Conservation (phyloP, 768 basidiomycete genomes). For the Podaxis pistillaris region DNA sequence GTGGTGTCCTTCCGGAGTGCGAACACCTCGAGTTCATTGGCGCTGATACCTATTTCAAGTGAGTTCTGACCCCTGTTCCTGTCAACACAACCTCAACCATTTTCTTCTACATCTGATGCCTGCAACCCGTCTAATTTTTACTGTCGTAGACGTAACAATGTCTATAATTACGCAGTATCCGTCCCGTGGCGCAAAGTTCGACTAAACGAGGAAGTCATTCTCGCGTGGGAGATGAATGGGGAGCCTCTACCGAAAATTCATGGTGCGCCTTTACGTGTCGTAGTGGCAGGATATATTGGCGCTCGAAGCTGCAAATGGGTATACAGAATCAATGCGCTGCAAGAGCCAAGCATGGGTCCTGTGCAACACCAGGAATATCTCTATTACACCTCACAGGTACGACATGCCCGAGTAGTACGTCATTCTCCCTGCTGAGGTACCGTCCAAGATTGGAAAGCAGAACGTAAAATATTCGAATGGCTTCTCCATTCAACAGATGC, state of each 20-base stretch:
- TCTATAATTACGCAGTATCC: constrained; percentile 43
- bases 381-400: constrained; percentile 48
- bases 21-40: constrained; percentile 56
- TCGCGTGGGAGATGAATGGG: constrained; percentile 55
- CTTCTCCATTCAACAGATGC: constrained; percentile 58
- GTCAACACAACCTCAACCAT: not conserved
- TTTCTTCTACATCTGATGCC: not conserved
- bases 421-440: not conserved
- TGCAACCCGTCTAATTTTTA: not conserved
- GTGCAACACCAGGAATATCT: constrained; percentile 54
- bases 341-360: constrained; percentile 47
- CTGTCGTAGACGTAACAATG: constrained; percentile 30
- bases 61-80: constrained; percentile 8
- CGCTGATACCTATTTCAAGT: constrained; percentile 59
- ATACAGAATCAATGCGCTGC: constrained; percentile 48
- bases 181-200: constrained; percentile 49
- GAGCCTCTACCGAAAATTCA: constrained; percentile 49
- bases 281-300: constrained; percentile 54
- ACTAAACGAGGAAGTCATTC: constrained; percentile 44
- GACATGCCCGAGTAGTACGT: not conserved
- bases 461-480: constrained; percentile 52
- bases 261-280: constrained; percentile 47
- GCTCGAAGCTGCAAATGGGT: constrained; percentile 56
- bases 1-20: constrained; percentile 45
- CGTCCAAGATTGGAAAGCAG: constrained; percentile 46